Conservation (phyloP, 495 filamentous ascomycete genomes). For the Cercophora samala region DNA sequence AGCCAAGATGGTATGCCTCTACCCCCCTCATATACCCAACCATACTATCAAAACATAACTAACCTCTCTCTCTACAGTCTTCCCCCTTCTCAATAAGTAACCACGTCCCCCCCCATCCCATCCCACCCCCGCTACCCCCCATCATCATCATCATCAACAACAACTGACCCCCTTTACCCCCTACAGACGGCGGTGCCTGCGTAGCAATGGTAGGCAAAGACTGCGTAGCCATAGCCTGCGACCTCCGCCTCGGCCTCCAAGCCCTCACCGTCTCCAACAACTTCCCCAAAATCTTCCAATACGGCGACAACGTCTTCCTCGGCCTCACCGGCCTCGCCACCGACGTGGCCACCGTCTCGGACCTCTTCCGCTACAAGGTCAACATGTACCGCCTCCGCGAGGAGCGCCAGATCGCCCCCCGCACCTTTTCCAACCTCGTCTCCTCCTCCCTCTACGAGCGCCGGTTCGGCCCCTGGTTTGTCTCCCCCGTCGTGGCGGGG, state of each 20-base stretch:
- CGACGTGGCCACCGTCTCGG: constrained; percentile 88
- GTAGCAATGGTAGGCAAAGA: constrained; percentile 99
- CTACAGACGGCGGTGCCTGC: constrained; percentile 85
- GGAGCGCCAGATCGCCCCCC: constrained; percentile 89
- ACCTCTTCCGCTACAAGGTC: constrained; percentile 98
- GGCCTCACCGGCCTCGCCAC: constrained; percentile 95
- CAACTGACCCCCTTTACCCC: constrained; percentile 17
- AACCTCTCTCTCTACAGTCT: constrained; percentile 42
- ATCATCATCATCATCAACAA: too few relatives aligned
- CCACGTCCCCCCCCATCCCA: constrained; percentile 25
- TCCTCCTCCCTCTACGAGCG: constrained; percentile 85
- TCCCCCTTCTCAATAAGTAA: constrained; percentile 91
- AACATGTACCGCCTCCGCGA: constrained; percentile 99
- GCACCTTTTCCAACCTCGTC: constrained; percentile 95
- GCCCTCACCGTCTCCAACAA: constrained; percentile 97
- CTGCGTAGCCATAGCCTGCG: constrained; percentile 98
- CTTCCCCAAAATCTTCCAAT: constrained; percentile 99
- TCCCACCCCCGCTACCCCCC: constrained; percentile 7
- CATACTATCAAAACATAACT: neutral
- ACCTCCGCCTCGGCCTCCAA: constrained; percentile 96
- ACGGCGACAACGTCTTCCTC: constrained; percentile 86
- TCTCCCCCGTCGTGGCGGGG: constrained; percentile 89
- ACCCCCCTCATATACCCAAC: neutral
- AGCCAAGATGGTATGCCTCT: constrained; percentile 28
- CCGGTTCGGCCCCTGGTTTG: constrained; percentile 94